Conservation (phyloP, 345 rosid genomes). For the Xanthoceras sorbifolium region DNA sequence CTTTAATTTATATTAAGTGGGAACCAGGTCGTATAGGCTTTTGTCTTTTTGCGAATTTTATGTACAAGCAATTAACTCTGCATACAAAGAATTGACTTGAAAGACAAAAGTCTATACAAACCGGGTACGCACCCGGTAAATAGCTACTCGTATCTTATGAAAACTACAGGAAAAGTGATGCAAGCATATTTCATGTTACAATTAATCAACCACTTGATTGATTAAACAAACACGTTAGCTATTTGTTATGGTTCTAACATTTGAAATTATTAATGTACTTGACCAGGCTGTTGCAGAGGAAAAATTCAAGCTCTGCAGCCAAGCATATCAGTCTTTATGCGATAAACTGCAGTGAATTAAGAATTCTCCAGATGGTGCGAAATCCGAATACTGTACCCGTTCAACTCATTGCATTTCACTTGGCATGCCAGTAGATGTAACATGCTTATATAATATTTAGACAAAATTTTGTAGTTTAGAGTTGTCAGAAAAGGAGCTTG, state of each 20-base stretch:
- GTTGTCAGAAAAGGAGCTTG: conserved; percentile 7
- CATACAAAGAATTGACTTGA: background rate
- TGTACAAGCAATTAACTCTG: no score
- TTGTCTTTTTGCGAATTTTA: background rate
- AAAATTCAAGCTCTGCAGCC: conserved; percentile 83
- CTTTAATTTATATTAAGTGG: background rate
- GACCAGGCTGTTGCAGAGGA: conserved; percentile 72
- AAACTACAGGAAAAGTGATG: background rate
- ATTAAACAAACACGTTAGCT: background rate
- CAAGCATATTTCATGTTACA: background rate
- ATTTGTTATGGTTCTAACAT: background rate
- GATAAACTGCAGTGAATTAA: conserved; percentile 61
- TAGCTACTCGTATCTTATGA: background rate
- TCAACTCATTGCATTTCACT: background rate
- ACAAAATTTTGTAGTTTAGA: background rate
- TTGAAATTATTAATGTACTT: conserved; percentile 1
- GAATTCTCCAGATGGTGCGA: background rate
- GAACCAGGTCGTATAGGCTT: background rate
- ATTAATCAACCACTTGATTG: background rate
- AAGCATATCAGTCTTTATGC: conserved; percentile 73
- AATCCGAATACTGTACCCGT: background rate
- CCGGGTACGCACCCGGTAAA: background rate
- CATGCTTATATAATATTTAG: background rate
- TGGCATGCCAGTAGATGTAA: conserved; percentile 1
- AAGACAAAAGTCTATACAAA: background rate